Conservation (phyloP, 2,329 filamentous ascomycete species). For the Exophiala sp. region DNA sequence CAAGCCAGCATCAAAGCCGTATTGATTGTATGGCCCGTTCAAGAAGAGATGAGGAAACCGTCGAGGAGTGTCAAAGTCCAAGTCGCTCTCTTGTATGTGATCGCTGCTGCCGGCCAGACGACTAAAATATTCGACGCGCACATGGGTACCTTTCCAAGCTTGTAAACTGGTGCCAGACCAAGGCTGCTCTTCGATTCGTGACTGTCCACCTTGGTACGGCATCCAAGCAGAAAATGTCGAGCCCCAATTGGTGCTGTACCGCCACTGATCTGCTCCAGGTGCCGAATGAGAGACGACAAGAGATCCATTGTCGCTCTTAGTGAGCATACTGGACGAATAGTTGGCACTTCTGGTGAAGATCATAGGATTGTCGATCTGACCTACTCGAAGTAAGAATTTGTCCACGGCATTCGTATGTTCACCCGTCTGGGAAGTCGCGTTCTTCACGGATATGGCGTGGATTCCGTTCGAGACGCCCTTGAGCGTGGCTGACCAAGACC, state of each 20-base stretch:
- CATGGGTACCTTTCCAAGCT: conserved; percentile 59
- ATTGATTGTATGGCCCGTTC: conserved; percentile 62
- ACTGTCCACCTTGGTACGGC: conserved; percentile 52
- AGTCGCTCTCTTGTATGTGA: conserved; percentile 59
- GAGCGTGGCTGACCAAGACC: conserved; percentile 53
- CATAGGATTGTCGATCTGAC: conserved; percentile 56
- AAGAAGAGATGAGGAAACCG: conserved; percentile 62
- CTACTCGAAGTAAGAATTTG: conserved; percentile 60
- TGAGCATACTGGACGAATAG: conserved; percentile 55
- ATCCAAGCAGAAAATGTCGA: conserved; percentile 58
- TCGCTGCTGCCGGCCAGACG: conserved; percentile 56
- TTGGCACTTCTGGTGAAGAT: conserved; percentile 56
- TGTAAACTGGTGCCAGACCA: conserved; percentile 61
- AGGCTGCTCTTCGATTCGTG: conserved; percentile 44
- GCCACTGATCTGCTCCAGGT: conserved; percentile 59
- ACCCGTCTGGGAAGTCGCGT: conserved; percentile 43
- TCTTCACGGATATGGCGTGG: conserved; percentile 56
- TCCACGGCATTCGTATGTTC: conserved; percentile 53
- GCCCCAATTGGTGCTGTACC: conserved; percentile 61
- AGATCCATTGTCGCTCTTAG: conserved; percentile 37
- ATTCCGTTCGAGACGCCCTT: conserved; percentile 57
- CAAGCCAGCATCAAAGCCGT: conserved; percentile 61
- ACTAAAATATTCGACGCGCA: conserved; percentile 63
- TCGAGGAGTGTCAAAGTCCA: conserved; percentile 40
- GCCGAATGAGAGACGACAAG: conserved; percentile 58